Evolutionary conservation across 352 stramenopile genomes (phyloP).

Genomic region (Globisporangium barbulae): DNA sequence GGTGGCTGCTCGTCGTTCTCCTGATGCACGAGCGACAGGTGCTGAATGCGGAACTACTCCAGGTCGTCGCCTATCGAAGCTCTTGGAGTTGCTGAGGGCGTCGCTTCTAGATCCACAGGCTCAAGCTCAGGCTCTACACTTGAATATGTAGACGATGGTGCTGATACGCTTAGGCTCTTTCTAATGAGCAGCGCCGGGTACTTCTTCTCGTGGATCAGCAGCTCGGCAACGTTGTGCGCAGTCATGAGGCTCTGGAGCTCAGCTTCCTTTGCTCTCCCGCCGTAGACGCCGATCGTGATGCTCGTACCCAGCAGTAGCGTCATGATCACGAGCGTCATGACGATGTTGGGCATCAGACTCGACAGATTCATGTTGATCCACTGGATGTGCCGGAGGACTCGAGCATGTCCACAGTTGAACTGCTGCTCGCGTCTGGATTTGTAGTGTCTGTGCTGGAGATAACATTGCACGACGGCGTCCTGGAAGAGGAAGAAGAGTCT

Average conservation of each 20-base stretch:
- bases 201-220: constrained; percentile 10
- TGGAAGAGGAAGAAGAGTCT: constrained; percentile 36
- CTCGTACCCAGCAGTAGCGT: neutral
- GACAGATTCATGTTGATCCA: constrained; percentile 9
- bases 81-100: neutral
- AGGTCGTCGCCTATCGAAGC: neutral
- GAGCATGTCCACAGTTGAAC: too few relatives aligned
- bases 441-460: neutral
- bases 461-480: constrained; percentile 15
- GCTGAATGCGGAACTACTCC: neutral
- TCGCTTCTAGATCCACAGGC: neutral
- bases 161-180: neutral
- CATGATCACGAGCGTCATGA: neutral
- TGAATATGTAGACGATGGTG: neutral
- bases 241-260: neutral
- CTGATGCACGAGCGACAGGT: neutral
- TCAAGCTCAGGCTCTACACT: neutral
- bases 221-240: constrained; percentile 1
- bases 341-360: constrained; percentile 1
- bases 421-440: too few relatives aligned
- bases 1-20: neutral
- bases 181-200: constrained; percentile 11
- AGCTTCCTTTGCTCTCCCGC: neutral
- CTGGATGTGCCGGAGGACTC: constrained; percentile 1
- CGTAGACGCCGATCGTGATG: neutral